Evolutionary conservation across 345 rosid genomes (phyloP).

Genomic region (Camelina neglecta): DNA sequence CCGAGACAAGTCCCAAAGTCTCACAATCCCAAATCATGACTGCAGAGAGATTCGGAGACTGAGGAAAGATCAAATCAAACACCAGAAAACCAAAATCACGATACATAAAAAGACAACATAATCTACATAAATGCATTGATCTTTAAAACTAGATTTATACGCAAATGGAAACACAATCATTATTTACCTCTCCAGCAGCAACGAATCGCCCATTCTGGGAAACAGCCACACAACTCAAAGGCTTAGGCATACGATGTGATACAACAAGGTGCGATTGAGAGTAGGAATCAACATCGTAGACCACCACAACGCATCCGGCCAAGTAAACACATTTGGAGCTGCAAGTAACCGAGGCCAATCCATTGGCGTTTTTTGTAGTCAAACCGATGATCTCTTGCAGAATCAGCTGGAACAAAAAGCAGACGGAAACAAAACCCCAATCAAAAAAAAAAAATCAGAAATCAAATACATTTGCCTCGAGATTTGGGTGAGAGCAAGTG

Average conservation of each 20-base stretch:
- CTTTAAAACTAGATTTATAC: not conserved
- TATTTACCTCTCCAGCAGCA: conserved; percentile 76
- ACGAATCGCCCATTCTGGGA: conserved; percentile 67
- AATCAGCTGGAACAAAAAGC: conserved; percentile 48
- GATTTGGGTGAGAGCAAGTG: conserved; percentile 18
- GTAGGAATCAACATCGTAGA: conserved; percentile 56
- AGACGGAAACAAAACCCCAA: not conserved
- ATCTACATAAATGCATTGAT: not conserved
- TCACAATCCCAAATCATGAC: conserved; percentile 75
- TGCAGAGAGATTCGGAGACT: conserved; percentile 78
- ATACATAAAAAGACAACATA: not conserved
- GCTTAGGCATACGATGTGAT: conserved; percentile 67
- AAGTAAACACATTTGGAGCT: conserved; percentile 59
- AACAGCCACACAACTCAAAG: conserved; percentile 66
- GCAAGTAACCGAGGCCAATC: conserved; percentile 58
- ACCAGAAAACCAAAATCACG: conserved; percentile 19
- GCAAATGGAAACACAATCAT: not conserved
- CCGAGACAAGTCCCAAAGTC: conserved; percentile 57
- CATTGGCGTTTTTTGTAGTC: conserved; percentile 66
- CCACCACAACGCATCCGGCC: conserved; percentile 83
- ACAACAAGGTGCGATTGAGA: conserved; percentile 68
- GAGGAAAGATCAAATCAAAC: conserved; percentile 46
- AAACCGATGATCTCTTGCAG: conserved; percentile 73
- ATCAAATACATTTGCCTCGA: conserved; percentile 13
- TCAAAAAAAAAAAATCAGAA: not conserved